Evolutionary conservation across 2,329 filamentous ascomycete genomes (phyloP).

Genomic region (Juglanconis juglandina): DNA sequence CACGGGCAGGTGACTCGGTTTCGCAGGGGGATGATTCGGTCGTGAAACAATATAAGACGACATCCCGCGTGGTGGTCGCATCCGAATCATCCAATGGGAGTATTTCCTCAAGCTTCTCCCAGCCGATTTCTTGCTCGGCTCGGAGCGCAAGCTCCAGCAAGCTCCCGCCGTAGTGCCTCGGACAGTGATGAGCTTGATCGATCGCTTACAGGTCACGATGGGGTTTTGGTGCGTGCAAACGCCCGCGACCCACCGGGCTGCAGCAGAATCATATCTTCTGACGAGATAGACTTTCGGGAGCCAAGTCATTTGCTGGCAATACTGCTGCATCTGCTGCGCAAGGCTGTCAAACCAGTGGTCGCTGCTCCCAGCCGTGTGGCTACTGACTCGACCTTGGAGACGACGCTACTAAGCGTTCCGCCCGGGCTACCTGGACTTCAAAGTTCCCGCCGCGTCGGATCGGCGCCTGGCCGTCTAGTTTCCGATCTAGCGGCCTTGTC

Average conservation of each 20-base stretch:
- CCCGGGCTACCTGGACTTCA: background rate
- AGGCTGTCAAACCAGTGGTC: background rate
- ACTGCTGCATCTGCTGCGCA: background rate
- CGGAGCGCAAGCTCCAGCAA: background rate
- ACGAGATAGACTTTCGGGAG: background rate
- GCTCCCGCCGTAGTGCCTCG: background rate
- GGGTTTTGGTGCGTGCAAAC: background rate
- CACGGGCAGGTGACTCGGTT: constrained; percentile 9
- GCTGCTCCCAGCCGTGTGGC: background rate
- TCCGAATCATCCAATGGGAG: constrained; percentile 7
- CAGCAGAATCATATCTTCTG: background rate
- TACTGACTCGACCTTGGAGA: background rate
- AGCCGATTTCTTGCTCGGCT: background rate
- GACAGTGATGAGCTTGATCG: background rate
- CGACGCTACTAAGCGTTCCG: background rate
- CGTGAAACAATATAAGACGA: background rate
- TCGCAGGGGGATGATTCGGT: background rate
- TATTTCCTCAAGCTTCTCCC: constrained; percentile 1
- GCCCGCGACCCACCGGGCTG: background rate
- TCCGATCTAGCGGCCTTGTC: background rate
- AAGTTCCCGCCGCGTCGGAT: background rate
- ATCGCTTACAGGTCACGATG: background rate
- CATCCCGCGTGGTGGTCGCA: constrained; percentile 14
- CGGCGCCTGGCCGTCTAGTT: background rate
- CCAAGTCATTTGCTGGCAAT: background rate